Base-by-base conservation (phyloP, 345 rosid species). In the Cochlearia excelsa region DNA sequence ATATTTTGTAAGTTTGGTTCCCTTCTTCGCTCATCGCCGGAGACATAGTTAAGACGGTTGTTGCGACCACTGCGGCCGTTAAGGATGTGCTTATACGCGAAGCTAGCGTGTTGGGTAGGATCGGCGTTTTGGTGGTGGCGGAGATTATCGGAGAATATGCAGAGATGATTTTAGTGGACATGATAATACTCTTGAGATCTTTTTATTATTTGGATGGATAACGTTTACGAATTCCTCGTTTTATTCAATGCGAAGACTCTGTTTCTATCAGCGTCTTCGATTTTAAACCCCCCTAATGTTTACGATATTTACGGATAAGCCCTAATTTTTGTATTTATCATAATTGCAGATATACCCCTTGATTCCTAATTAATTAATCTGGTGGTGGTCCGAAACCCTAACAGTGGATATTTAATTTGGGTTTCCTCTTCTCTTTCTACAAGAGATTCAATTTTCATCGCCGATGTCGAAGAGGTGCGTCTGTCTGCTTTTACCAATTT, bases 121-220 rank as follows among this genome's bases (percentile, higher is more conserved):
- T 54, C 44, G 74, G 71, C 46, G 53, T 63, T 58, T 75, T 1
- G 57, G 69, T 1, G 57, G 69, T 9, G 59, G 84, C 63, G 67
- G 80, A 79, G 73, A 75, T 68, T 28, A 75, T 51, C 57, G 81
- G 51, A 57, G 82, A 59, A 7, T 85, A 54, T 33, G 79, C 68
- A 26, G 84, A 75, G 81, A 76, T 67, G 44, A 66, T 48, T 37
- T 76, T 35, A 50, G 87, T 74, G 72, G 90, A 82, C 96, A 88
- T n/a, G n/a, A n/a, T n/a, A n/a, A n/a, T 66, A 9, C 53, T 42
- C 46, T 16, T 16, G 23, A 16, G 1, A 2, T 30, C 0, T 8
- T 23, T 0, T 30, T 30, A 9, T 31, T 40, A 7, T 9, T 30
- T 37, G 16, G 1, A 4, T 53, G 57, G 73, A 69, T 69, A 61